Conservation (phyloP, 83 land plant genomes). For the Thuja plicata region DNA sequence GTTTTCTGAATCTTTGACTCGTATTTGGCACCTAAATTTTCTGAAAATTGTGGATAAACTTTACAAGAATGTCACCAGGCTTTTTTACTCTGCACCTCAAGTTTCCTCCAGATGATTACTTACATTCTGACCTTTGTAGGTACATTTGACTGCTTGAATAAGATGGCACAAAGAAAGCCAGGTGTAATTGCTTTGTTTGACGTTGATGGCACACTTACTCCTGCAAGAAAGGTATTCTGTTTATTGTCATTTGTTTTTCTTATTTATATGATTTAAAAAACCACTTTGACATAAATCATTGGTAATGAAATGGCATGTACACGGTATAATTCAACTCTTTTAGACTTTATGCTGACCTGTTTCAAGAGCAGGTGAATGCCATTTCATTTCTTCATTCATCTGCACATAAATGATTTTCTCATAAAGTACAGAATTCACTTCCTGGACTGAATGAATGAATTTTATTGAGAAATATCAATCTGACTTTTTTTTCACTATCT, state of each 20-base stretch:
- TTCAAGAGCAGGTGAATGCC: not conserved
- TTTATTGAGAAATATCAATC: not conserved
- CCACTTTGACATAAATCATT: not conserved
- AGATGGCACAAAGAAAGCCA: conserved; percentile 49
- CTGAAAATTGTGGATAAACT: not conserved
- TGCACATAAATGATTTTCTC: not conserved
- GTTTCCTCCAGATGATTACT: not conserved
- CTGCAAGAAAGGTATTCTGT: conserved; percentile 72
- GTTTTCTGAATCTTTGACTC: no score
- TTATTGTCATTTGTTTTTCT: not conserved
- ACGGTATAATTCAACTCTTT: not conserved
- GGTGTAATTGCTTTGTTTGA: conserved; percentile 88
- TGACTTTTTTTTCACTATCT: not conserved
- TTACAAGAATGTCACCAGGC: no score
- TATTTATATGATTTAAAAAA: not conserved
- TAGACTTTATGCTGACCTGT: not conserved
- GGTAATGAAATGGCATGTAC: not conserved
- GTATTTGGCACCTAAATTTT: not conserved
- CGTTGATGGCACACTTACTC: conserved; percentile 95
- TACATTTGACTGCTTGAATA: not conserved
- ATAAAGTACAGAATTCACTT: not conserved
- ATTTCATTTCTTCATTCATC: not conserved
- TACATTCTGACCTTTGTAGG: not conserved
- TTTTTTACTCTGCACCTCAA: not conserved
- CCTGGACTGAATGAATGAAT: not conserved